Base-by-base conservation (phyloP, 352 stramenopile species). In the Pythium dissimile region DNA sequence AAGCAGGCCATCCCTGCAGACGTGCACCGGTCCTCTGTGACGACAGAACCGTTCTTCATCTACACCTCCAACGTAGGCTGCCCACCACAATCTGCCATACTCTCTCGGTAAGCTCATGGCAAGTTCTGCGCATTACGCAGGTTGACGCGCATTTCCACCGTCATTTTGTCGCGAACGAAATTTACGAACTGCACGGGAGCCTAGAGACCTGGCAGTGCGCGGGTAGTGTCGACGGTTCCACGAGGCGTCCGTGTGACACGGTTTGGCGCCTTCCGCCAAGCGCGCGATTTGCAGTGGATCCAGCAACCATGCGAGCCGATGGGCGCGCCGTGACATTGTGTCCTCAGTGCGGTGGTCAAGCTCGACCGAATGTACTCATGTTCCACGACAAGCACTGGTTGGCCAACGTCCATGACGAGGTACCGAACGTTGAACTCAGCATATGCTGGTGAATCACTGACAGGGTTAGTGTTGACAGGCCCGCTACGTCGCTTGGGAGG, bases 51-150 rank as follows among this genome's bases (percentile, higher is more conserved):
- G 13, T 97, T 97, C 64, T 97, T 96, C 61, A 49, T 95, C 62
- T 97, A 95, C 71, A 97, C 89, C 1, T 96, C 84, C 7, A 97
- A 97, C 68, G 89, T 97, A 66, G 41, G 66, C 13, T n/a, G n/a
- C n/a, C n/a, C n/a, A n/a, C n/a, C n/a, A 4, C 15, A 35, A 35
- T 9, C 30, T 31, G n/a, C 11, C 23, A 31, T 5, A 18, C 16
- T 38, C 16, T 23, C 26, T 42, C 44, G 5, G 11, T 20, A 48
- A 9, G 31, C 5, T 35, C n/a, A 43, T 18, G 24, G n/a, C n/a
- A 23, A 26, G 11, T 24, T 35, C 9, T 26, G 39, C 51, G 28
- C 15, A 30, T n/a, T 3, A 28, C 28, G 7, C 18, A 94, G 84
- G 84, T 94, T 21, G 91, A 97, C 50, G 86, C 75, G 27, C 88